Evolutionary conservation across 805 yeast genomes (phyloP), one percentile per base, ranked within the genome.

Genomic region (Metschnikowia picachoensis): DNA sequence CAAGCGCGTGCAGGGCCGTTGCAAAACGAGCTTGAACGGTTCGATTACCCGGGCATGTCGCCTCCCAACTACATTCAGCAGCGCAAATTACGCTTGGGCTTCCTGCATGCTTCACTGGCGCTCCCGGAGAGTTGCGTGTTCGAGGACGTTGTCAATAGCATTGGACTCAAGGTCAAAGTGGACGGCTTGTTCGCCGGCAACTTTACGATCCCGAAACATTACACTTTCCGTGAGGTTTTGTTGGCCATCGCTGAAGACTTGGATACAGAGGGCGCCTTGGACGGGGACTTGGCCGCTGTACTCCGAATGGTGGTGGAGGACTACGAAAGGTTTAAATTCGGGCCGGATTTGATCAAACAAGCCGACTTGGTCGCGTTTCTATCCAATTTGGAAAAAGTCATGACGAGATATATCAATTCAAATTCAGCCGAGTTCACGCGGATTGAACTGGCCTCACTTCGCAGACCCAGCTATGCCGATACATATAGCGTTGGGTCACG

Each of bases 261-360:
- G 8, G 37, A 38, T n/a, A 48, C 46, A 3, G 54, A 50, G 20
- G 42, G 39, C 32, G 31, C 44, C 8, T 34, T 47, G 15, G 47
- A 51, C 33, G 37, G 27, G 35, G 52, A 50, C 11, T 39, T 45
- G 30, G 38, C 51, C 4, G 57, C 57, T 11, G 53, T 60, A 28
- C 35, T 58, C 4, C 46, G 42, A 4, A 36, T 53, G 20, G 52
- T 68, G 34, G 66, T 81, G 4, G 68, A 67, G 3, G 61, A 78
- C 12, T 90, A 88, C 65, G 96, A 90, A 53, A 67, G 70, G 41
- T 71, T 84, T 32, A 70, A 88, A 48, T 90, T 81, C 62, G 78
- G 92, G 6, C 85, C 87, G 2, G 62, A 70, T 15, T 72, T 79
- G 14, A 78, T 88, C 14, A 64, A 76, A 1, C 81, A 83, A 51